Evolutionary conservation across 225 moss, liverwort and hornwort species (phyloP).

Genomic region (Asterella californica): DNA sequence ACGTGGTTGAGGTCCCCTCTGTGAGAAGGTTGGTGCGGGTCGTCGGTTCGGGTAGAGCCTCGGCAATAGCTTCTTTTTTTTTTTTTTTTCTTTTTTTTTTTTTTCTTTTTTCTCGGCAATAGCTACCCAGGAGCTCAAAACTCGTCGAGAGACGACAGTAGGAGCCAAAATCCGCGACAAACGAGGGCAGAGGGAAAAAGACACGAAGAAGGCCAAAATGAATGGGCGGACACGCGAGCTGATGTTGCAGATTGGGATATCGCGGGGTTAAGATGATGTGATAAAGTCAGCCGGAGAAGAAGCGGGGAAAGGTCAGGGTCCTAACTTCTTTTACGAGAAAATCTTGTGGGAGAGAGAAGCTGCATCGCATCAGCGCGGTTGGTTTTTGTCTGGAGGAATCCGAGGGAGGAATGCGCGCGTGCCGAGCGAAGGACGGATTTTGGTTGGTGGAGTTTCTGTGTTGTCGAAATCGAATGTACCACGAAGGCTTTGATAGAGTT

Average conservation of each 20-base stretch:
- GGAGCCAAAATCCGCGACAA: background rate
- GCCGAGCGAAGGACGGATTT: slow-evolving; percentile 2
- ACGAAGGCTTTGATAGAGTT: background rate
- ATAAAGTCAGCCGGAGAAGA: background rate
- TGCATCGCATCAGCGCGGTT: background rate
- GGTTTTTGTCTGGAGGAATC: slow-evolving; percentile 13
- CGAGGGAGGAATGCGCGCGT: background rate
- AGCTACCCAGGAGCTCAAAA: background rate
- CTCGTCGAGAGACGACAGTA: background rate
- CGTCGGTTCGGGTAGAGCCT: background rate
- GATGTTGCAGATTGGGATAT: background rate
- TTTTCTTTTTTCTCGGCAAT: background rate
- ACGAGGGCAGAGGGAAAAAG: background rate
- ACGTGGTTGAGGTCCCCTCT: background rate
- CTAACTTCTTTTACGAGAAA: background rate
- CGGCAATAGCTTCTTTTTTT: too few species aligned
- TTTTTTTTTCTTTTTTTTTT: too few species aligned
- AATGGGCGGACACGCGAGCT: background rate
- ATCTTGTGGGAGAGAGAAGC: background rate
- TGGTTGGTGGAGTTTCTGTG: slow-evolving; percentile 12
- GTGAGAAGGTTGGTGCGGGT: background rate
- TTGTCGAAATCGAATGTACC: slow-evolving; percentile 1
- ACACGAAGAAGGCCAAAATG: background rate
- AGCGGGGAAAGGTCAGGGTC: background rate
- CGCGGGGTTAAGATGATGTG: background rate